Evolutionary conservation across 148 eudicot species (phyloP).

Genomic region (Spergularia marina): DNA sequence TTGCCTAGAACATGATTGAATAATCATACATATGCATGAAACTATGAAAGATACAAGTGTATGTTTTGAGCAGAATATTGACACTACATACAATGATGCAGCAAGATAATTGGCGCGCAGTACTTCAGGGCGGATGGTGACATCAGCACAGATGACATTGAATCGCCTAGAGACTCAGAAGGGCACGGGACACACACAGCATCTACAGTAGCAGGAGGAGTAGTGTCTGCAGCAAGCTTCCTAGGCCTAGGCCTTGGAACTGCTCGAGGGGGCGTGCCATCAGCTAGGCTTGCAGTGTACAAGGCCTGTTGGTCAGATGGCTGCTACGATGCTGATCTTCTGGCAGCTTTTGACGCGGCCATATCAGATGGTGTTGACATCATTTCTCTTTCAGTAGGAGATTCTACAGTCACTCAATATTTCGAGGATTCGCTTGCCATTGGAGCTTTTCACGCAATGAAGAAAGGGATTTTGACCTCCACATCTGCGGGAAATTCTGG

Average conservation of each 20-base stretch:
- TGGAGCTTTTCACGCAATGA: conserved; percentile 52
- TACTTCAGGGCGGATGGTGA: conserved; percentile 27
- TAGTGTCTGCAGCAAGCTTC: conserved; percentile 33
- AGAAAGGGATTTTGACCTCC: conserved; percentile 46
- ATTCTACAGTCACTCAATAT: conserved; percentile 2
- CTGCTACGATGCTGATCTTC: conserved; percentile 36
- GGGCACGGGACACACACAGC: conserved; percentile 63
- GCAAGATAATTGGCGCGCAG: conserved; percentile 51
- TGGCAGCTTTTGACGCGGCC: conserved; percentile 62
- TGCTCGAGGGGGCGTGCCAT: conserved; percentile 48
- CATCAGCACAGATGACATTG: conserved; percentile 7
- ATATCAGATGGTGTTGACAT: conserved; percentile 58
- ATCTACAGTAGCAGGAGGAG: conserved; percentile 43
- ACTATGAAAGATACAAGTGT: too few relatives aligned
- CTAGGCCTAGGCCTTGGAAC: conserved; percentile 38
- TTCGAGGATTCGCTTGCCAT: conserved; percentile 44
- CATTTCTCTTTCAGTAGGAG: conserved; percentile 43
- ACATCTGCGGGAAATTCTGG: conserved; percentile 52
- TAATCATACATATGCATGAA: too few relatives aligned
- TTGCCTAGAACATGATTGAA: background rate
- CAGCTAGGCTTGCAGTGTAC: conserved; percentile 49
- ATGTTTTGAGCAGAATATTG: too few relatives aligned
- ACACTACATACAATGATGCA: conserved; percentile 9
- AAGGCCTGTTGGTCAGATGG: conserved; percentile 43
- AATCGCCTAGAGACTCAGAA: conserved; percentile 38